These are phyloP conservation scores for Trichosanthes truncata DNA, from an alignment of 306 rosid species.

Conservation along the genomic window DNA sequence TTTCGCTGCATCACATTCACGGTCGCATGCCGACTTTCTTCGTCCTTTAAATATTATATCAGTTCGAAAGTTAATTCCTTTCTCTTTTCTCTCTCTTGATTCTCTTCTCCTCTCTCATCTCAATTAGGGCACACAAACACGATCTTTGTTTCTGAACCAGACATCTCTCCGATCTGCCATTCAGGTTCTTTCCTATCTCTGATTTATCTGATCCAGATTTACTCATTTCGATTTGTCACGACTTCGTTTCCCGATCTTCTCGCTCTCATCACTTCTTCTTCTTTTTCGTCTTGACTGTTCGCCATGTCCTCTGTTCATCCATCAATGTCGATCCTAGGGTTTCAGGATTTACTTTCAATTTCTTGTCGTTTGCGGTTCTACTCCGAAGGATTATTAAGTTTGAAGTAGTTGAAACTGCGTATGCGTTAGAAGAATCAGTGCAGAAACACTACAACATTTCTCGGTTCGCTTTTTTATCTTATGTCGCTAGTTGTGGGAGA, in stretches of 20 bases:
- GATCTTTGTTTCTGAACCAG: neutral
- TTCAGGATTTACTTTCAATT: neutral
- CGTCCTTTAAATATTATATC: too few species aligned
- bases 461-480: neutral
- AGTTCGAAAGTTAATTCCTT: too few species aligned
- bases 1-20: neutral
- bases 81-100: neutral
- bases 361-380: neutral
- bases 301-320: neutral
- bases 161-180: neutral
- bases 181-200: neutral
- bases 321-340: neutral
- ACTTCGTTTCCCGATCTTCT: neutral
- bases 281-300: neutral
- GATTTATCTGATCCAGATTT: neutral
- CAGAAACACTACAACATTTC: neutral
- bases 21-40: neutral
- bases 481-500: neutral
- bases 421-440: neutral
- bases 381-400: neutral
- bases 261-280: neutral
- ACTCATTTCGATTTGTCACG: neutral
- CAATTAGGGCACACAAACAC: constrained; percentile 6
- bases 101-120: neutral
- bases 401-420: neutral